These are phyloP conservation scores for Mucor mucedo DNA, from an alignment of 371 early-diverging fungal genomes.

Conservation along the genomic window DNA sequence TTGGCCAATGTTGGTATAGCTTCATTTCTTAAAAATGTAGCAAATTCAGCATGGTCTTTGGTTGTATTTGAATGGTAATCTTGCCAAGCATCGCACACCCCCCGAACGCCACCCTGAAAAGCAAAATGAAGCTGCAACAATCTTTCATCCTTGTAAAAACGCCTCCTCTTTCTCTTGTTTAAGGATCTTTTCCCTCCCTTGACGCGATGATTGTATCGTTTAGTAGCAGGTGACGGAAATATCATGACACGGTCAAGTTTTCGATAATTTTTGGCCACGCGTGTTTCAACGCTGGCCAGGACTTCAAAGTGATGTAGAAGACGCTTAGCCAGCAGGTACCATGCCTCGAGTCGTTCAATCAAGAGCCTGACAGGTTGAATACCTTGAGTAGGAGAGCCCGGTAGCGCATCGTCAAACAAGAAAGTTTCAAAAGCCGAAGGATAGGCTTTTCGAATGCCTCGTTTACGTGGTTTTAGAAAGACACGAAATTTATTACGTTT, in stretches of 20 bases:
- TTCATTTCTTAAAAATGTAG: slow-evolving; percentile 33
- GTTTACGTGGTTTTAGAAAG: slow-evolving; percentile 10
- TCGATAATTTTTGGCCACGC: slow-evolving; percentile 40
- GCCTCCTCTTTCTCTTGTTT: background rate
- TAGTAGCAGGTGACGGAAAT: slow-evolving; percentile 9
- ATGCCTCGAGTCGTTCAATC: slow-evolving; percentile 43
- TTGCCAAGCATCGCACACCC: slow-evolving; percentile 45
- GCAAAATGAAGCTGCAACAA: slow-evolving; percentile 37
- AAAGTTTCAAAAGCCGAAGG: slow-evolving; percentile 32
- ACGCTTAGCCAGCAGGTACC: slow-evolving; percentile 36
- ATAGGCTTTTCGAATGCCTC: slow-evolving; percentile 21
- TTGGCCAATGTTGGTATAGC: slow-evolving; percentile 37
- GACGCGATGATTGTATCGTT: background rate
- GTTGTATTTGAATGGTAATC: slow-evolving; percentile 26
- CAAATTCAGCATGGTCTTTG: slow-evolving; percentile 37
- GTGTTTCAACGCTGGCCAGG: slow-evolving; percentile 33
- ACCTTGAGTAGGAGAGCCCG: slow-evolving; percentile 13
- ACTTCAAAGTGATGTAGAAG: slow-evolving; percentile 35
- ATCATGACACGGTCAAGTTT: slow-evolving; percentile 23
- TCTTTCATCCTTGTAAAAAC: slow-evolving; percentile 8
- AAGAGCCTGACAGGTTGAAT: slow-evolving; percentile 43
- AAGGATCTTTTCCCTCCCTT: background rate
- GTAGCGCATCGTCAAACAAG: slow-evolving; percentile 27
- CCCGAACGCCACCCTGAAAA: slow-evolving; percentile 30
- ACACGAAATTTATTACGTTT: background rate